Conservation (phyloP, 2,329 filamentous ascomycete genomes). For the Dactylellina cionopaga region DNA sequence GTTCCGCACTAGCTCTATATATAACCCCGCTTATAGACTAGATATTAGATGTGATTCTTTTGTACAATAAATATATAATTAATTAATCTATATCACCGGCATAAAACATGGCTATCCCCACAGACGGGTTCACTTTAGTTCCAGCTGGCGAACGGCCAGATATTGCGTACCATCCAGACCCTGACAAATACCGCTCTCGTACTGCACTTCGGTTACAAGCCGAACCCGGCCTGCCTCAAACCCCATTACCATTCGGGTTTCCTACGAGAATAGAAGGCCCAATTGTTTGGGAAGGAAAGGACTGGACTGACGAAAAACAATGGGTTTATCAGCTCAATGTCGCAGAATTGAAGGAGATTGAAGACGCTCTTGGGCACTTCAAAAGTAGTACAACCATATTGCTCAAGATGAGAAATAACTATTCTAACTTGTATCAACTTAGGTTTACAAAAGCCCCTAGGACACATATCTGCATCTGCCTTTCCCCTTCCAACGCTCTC, state of each 20-base stretch:
- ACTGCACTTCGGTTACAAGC: slow-evolving; percentile 63
- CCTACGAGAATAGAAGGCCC: slow-evolving; percentile 62
- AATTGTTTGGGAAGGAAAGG: slow-evolving; percentile 69
- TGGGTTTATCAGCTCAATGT: slow-evolving; percentile 67
- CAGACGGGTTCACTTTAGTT: background rate
- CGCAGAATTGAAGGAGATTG: slow-evolving; percentile 66
- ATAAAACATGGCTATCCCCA: no score
- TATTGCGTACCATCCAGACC: slow-evolving; percentile 69
- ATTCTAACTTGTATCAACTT: background rate
- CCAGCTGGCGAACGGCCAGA: slow-evolving; percentile 64
- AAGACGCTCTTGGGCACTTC: slow-evolving; percentile 61
- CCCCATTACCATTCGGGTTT: slow-evolving; percentile 63
- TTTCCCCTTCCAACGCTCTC: slow-evolving; percentile 62
- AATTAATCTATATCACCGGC: no score
- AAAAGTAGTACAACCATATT: slow-evolving; percentile 57
- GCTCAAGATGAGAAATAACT: background rate
- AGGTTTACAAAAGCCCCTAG: slow-evolving; percentile 58
- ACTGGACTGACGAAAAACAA: slow-evolving; percentile 64
- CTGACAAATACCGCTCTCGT: slow-evolving; percentile 67
- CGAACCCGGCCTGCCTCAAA: slow-evolving; percentile 63
- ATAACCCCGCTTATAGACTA: no score
- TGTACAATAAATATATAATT: no score
- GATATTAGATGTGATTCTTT: no score
- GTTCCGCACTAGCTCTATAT: no score
- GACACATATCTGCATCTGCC: slow-evolving; percentile 63